A percentile compares a stretch with the other conserved stretches of the same genome.
phyloP scores from a whole-genome alignment of 345 rosid species.

The Populus ilicifolia region DNA sequence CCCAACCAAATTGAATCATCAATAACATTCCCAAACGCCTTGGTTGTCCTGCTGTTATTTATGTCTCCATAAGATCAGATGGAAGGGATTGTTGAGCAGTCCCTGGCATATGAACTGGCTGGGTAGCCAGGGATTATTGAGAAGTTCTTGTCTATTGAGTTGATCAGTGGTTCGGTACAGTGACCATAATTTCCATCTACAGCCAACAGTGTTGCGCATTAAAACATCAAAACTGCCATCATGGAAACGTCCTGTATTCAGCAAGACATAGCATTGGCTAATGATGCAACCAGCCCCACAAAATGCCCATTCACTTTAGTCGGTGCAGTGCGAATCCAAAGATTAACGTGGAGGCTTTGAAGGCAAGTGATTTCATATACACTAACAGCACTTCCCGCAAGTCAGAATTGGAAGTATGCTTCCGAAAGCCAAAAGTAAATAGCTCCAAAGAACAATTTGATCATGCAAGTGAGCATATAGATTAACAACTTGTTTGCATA shows the following conservation, averaged over 20 bases:
- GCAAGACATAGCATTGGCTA: slow-evolving; percentile 1
- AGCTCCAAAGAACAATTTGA: not conserved
- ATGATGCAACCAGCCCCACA: slow-evolving; percentile 23
- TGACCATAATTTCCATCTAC: not conserved
- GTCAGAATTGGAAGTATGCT: not conserved
- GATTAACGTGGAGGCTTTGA: not conserved
- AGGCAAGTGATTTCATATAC: not conserved
- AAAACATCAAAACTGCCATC: not conserved
- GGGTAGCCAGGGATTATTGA: not conserved
- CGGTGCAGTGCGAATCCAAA: slow-evolving; percentile 18
- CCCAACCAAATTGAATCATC: not conserved
- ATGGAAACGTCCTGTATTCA: slow-evolving; percentile 1
- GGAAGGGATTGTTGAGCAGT: not conserved
- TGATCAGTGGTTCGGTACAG: not conserved
- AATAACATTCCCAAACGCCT: not conserved
- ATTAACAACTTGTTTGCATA: not conserved
- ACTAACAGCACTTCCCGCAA: not conserved
- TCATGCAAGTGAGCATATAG: not conserved
- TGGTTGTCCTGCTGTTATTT: not conserved
- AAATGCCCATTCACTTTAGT: not conserved
- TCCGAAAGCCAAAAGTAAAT: not conserved
- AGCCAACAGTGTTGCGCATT: not conserved
- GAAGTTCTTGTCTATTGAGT: not conserved
- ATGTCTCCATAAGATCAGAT: not conserved
- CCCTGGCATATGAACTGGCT: not conserved